phyloP scores from a whole-genome alignment of 306 rosid genomes.

The Medicago lupulina region DNA sequence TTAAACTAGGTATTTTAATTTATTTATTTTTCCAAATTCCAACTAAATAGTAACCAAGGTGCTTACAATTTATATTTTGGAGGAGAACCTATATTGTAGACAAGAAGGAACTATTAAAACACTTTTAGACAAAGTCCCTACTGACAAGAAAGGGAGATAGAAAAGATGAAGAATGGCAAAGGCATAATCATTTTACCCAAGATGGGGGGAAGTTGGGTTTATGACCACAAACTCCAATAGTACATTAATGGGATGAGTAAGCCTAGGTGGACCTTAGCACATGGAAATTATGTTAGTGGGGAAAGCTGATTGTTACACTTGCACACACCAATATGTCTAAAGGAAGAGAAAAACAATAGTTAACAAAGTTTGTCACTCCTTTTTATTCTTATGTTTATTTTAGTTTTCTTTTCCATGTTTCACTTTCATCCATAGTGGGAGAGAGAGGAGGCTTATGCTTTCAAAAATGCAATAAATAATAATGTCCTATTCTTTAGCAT shows the following conservation, averaged over 20 bases:
- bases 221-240: conserved; percentile 67
- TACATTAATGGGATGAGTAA: conserved; percentile 59
- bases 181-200: conserved; percentile 59
- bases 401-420: conserved; percentile 46
- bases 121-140: conserved; percentile 63
- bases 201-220: conserved; percentile 57
- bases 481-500: conserved; percentile 66
- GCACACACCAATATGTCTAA: conserved; percentile 53
- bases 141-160: conserved; percentile 40
- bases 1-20: no score
- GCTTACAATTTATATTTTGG: conserved; percentile 40
- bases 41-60: not conserved
- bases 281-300: conserved; percentile 68
- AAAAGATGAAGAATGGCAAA: conserved; percentile 27
- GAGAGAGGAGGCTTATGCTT: conserved; percentile 36
- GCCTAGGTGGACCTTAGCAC: conserved; percentile 60
- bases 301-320: conserved; percentile 67
- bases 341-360: conserved; percentile 47
- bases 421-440: conserved; percentile 62
- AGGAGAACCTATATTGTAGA: conserved; percentile 55
- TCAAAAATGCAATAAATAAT: conserved; percentile 60
- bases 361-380: conserved; percentile 46
- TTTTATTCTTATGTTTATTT: conserved; percentile 43
- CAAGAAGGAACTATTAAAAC: conserved; percentile 54
- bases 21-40: no score